Percentiles rank a stretch among this genome's conserved stretches.
phyloP scores from a whole-genome alignment of 768 basidiomycete species.

The Megacollybia marginata region DNA sequence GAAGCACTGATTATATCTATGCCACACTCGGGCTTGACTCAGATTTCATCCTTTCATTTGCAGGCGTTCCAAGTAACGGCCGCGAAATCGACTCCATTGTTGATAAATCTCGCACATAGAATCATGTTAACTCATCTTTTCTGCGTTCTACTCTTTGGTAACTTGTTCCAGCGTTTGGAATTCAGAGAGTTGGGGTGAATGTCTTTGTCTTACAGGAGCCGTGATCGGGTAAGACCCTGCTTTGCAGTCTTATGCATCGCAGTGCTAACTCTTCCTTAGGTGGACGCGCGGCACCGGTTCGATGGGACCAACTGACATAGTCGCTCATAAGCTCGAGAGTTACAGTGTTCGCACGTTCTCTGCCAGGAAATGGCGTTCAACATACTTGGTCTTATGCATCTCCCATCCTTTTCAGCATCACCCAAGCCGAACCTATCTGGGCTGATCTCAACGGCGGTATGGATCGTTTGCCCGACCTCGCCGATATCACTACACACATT shows the following conservation, averaged over 20 bases:
- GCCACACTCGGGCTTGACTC: no score
- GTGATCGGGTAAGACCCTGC: slow-evolving; percentile 86
- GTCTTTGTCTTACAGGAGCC: slow-evolving; percentile 94
- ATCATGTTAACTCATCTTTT: slow-evolving; percentile 98
- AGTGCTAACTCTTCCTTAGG: slow-evolving; percentile 31
- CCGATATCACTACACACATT: slow-evolving; percentile 84
- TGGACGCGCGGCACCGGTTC: slow-evolving; percentile 98
- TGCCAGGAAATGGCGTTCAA: slow-evolving; percentile 99
- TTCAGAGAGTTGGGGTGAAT: slow-evolving; percentile 99
- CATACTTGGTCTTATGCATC: slow-evolving; percentile 98
- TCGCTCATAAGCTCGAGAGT: slow-evolving; percentile 89
- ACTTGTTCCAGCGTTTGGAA: slow-evolving; percentile 97
- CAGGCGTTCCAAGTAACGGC: slow-evolving; percentile 96
- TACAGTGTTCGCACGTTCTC: slow-evolving; percentile 97
- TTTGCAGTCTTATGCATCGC: background rate
- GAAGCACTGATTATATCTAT: no score
- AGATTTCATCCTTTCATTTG: slow-evolving; percentile 99
- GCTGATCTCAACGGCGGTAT: slow-evolving; percentile 98
- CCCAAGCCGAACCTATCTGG: slow-evolving; percentile 99
- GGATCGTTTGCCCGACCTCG: slow-evolving; percentile 93
- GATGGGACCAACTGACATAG: slow-evolving; percentile 92
- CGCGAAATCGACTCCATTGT: slow-evolving; percentile 92
- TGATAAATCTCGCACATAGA: slow-evolving; percentile 96
- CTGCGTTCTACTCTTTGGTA: slow-evolving; percentile 87
- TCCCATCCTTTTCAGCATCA: slow-evolving; percentile 97